Base-by-base conservation (phyloP, 129 eudicot genomes). In the Flaveria trinervia region DNA sequence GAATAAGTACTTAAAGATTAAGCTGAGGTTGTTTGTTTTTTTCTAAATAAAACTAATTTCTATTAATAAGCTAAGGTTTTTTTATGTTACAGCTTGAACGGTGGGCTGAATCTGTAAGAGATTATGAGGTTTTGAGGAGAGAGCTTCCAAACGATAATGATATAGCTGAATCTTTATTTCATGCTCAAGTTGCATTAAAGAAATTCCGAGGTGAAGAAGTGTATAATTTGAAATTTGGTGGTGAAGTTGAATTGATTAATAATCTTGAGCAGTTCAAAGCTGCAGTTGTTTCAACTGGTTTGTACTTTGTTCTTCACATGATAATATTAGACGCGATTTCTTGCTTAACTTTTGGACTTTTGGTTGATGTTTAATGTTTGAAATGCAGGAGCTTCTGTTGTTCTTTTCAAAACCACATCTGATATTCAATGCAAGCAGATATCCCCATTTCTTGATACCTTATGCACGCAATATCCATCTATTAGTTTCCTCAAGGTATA, bases 21-120 rank as follows among this genome's bases (percentile, higher is more conserved):
- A 25, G 68, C 41, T 33, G 69, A 18, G 46, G 45, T 22, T 28
- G 69, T 23, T 64, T 62, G 12, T 6, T 5, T 62, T 39, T 23
- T 23, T 11, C 3, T 4, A 8, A 45, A 45, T 8, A 1, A 65
- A 65, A 36, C 1, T 18, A n/a, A 33, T 39, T 16, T n/a, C 25
- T n/a, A 9, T 67, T 22, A 26, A 54, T 44, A 7, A 64, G 46
- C 45, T 52, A 59, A 25, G 30, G 46, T 62, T 49, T 68, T 68
- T 39, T 76, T 55, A 48, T 22, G 2, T 70, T 78, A 50, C 85
- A 95, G 99, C 97, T 95, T 81, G 96, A 95, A 68, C 65, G 82
- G 36, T 95, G 99, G 99, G 85, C 71, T 45, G 97, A 95, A 62
- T 96, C 99, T n/a, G 96, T 92, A 44, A 92, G 77, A 74, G 99